Evolutionary conservation across 2,329 filamentous ascomycete species (phyloP).

Genomic region (Colletotrichum gloeosporioides): DNA sequence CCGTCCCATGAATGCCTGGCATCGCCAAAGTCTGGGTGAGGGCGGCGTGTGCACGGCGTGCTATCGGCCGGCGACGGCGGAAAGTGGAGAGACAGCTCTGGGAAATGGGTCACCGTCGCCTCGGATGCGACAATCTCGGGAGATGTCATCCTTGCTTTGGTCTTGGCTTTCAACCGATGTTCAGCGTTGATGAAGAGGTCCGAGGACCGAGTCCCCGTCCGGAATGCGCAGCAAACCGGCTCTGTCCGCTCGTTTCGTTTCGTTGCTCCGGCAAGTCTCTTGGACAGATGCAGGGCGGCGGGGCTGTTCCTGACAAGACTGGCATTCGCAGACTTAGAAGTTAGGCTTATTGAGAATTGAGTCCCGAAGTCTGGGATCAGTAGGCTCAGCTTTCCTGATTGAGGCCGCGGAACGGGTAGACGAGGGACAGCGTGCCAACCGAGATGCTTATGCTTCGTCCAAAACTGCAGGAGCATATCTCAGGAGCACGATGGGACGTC

Average conservation of each 20-base stretch:
- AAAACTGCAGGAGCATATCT: background rate
- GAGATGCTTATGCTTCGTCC: background rate
- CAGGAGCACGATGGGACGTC: background rate
- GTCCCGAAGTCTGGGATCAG: background rate
- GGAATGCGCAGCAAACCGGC: conserved; percentile 8
- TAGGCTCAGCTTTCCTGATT: background rate
- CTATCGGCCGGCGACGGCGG: background rate
- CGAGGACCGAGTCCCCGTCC: background rate
- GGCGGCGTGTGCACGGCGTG: background rate
- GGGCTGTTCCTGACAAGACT: background rate
- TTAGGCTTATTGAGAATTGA: background rate
- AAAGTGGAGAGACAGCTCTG: background rate
- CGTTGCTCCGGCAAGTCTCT: background rate
- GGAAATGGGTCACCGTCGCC: background rate
- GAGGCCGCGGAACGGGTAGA: background rate
- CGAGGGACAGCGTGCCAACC: background rate
- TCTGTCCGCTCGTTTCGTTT: conserved; percentile 20
- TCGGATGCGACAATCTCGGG: conserved; percentile 2
- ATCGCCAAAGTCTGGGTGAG: background rate
- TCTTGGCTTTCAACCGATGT: conserved; percentile 9
- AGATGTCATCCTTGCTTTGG: conserved; percentile 11
- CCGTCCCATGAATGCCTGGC: background rate
- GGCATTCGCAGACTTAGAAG: background rate
- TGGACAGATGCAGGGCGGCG: conserved; percentile 1
- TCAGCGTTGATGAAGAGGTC: conserved; percentile 11